Evolutionary conservation across 768 basidiomycete species (phyloP).

Genomic region (Tulasnella sp.): DNA sequence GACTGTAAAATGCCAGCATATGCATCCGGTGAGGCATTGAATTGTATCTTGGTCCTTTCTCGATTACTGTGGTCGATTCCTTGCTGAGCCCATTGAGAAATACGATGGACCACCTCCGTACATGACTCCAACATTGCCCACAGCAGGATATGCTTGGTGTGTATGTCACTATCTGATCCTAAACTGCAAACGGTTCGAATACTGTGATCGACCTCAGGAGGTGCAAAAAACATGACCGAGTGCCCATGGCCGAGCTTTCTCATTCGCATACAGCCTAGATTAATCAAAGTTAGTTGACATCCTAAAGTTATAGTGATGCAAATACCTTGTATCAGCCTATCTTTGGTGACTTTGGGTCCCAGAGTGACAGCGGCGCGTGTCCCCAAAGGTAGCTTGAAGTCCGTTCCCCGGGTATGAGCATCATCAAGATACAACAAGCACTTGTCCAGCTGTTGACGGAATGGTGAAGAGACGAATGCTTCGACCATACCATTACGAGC

Average conservation of each 20-base stretch:
- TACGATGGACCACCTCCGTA: constrained; percentile 30
- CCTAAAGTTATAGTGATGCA: background rate
- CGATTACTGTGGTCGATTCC: constrained; percentile 32
- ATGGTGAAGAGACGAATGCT: constrained; percentile 3
- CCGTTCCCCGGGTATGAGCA: constrained; percentile 8
- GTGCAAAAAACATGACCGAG: constrained; percentile 37
- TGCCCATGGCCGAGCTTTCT: constrained; percentile 37
- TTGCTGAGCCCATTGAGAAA: constrained; percentile 32
- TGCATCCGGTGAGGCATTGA: no score
- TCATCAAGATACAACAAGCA: constrained; percentile 12
- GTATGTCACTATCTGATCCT: no score
- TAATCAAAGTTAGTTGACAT: background rate
- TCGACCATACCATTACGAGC: background rate
- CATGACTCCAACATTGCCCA: constrained; percentile 38
- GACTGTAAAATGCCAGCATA: constrained; percentile 20
- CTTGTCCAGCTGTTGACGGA: background rate
- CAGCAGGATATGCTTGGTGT: no score
- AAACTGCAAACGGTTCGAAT: no score
- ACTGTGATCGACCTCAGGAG: constrained; percentile 30
- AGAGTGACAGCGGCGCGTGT: constrained; percentile 1
- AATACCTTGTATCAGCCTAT: constrained; percentile 39
- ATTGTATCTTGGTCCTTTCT: constrained; percentile 26
- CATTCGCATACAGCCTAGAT: constrained; percentile 42
- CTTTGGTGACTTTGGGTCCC: constrained; percentile 29
- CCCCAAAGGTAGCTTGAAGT: constrained; percentile 2